phyloP scores from a whole-genome alignment of 106 monocot species.

The Phalaenopsis equestris region DNA sequence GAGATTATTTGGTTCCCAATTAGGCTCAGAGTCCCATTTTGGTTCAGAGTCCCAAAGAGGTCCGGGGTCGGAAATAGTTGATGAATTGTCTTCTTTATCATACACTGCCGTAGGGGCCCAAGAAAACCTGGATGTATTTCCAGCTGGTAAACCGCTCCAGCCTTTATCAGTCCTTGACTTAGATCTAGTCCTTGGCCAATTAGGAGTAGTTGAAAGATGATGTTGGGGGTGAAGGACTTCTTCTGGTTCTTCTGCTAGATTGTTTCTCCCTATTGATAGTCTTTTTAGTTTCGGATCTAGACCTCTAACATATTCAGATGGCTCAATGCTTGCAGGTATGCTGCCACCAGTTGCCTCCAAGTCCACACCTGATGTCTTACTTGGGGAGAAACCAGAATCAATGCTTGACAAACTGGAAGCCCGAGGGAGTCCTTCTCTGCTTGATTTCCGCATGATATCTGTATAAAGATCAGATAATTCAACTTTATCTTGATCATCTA shows the following conservation, averaged over 20 bases:
- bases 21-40: constrained; percentile 48
- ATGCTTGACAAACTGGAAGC: constrained; percentile 90
- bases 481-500: constrained; percentile 28
- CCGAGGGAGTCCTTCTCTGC: constrained; percentile 57
- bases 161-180: constrained; percentile 64
- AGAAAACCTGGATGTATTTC: constrained; percentile 32
- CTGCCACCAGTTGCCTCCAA: constrained; percentile 33
- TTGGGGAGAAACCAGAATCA: constrained; percentile 79
- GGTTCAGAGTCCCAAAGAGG: constrained; percentile 52
- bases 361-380: constrained; percentile 41
- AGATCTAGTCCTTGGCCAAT: constrained; percentile 81
- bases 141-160: constrained; percentile 28
- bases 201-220: constrained; percentile 39
- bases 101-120: constrained; percentile 34
- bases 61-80: constrained; percentile 69
- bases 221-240: constrained; percentile 72
- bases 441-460: constrained; percentile 55
- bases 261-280: constrained; percentile 69
- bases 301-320: constrained; percentile 78
- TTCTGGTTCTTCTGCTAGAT: constrained; percentile 55
- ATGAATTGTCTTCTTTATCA: constrained; percentile 66
- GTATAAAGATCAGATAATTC: constrained; percentile 49
- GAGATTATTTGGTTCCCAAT: constrained; percentile 41
- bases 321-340: constrained; percentile 56
- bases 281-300: constrained; percentile 78